These are phyloP conservation scores for Myriosclerotinia scirpicola DNA, from an alignment of 2,329 filamentous ascomycete genomes.

Conservation along the genomic window DNA sequence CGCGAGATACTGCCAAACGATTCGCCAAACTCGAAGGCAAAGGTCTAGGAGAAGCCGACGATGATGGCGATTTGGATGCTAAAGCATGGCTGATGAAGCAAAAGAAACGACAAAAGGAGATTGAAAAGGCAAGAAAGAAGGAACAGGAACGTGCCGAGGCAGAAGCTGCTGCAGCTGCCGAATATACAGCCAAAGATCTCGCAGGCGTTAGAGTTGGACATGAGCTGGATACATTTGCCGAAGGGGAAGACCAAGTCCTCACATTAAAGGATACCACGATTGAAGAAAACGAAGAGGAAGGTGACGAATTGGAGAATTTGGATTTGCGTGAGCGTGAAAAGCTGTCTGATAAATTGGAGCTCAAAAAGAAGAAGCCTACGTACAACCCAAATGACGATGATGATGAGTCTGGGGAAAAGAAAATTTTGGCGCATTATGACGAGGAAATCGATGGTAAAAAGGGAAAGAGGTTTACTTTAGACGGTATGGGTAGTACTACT, in stretches of 20 bases:
- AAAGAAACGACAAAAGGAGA: constrained; percentile 93
- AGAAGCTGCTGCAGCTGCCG: constrained; percentile 64
- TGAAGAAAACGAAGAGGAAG: constrained; percentile 78
- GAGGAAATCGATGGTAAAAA: constrained; percentile 94
- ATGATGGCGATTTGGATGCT: constrained; percentile 68
- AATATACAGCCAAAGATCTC: constrained; percentile 84
- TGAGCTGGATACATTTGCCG: constrained; percentile 77
- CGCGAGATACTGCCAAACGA: constrained; percentile 78
- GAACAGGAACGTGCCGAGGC: constrained; percentile 79
- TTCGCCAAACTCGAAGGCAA: constrained; percentile 75
- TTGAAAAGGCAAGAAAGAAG: constrained; percentile 69
- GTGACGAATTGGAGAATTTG: constrained; percentile 84
- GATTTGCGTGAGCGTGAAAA: constrained; percentile 70
- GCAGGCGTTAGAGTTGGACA: constrained; percentile 91
- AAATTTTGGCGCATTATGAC: constrained; percentile 87
- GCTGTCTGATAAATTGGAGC: constrained; percentile 71
- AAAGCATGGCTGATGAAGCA: constrained; percentile 83
- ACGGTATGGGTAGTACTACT: constrained; percentile 69
- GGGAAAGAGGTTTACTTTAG: constrained; percentile 81
- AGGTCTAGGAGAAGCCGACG: constrained; percentile 75
- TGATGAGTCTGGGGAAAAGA: constrained; percentile 60
- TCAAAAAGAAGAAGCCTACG: constrained; percentile 85
- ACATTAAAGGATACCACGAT: constrained; percentile 94
- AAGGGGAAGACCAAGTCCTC: constrained; percentile 82
- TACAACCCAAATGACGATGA: constrained; percentile 83